These are phyloP conservation scores for Stereocaulon alpinum DNA, from an alignment of 495 filamentous ascomycete species.

Conservation along the genomic window DNA sequence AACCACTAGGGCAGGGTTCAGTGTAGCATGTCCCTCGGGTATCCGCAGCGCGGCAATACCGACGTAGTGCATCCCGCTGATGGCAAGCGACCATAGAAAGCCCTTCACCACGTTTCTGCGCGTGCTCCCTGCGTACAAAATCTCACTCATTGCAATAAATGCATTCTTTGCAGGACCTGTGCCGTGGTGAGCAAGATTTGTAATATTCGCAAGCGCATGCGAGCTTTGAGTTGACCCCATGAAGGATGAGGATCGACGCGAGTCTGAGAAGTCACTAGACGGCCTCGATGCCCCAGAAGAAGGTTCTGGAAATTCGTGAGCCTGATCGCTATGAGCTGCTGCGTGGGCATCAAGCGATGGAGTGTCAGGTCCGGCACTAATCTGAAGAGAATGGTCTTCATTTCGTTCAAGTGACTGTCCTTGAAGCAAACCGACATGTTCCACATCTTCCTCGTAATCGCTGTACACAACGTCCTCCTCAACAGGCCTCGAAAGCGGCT, in stretches of 20 bases:
- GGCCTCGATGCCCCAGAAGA: not conserved
- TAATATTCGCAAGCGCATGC: constrained; percentile 17
- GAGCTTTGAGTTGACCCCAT: constrained; percentile 17
- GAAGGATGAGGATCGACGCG: constrained; percentile 20
- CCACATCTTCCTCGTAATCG: not conserved
- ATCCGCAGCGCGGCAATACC: constrained; percentile 22
- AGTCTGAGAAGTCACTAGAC: constrained; percentile 13
- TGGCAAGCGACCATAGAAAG: constrained; percentile 24
- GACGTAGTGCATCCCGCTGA: constrained; percentile 25
- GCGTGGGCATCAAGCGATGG: not conserved
- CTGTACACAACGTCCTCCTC: not conserved
- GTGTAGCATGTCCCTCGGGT: constrained; percentile 17
- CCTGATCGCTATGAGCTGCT: not conserved
- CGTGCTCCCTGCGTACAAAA: constrained; percentile 21
- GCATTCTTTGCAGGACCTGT: constrained; percentile 22
- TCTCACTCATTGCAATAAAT: constrained; percentile 22
- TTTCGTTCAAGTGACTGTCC: not conserved
- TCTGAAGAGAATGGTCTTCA: no score
- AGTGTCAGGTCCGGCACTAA: no score
- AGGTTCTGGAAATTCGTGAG: not conserved
- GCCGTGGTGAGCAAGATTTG: constrained; percentile 20
- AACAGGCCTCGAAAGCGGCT: not conserved
- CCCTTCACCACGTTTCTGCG: constrained; percentile 19
- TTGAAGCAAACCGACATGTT: not conserved
- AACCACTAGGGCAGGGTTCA: constrained; percentile 17